Evolutionary conservation across 2,329 filamentous ascomycete genomes (phyloP), one percentile per base, ranked within the genome.

Genomic region (Epichloe gansuensis): DNA sequence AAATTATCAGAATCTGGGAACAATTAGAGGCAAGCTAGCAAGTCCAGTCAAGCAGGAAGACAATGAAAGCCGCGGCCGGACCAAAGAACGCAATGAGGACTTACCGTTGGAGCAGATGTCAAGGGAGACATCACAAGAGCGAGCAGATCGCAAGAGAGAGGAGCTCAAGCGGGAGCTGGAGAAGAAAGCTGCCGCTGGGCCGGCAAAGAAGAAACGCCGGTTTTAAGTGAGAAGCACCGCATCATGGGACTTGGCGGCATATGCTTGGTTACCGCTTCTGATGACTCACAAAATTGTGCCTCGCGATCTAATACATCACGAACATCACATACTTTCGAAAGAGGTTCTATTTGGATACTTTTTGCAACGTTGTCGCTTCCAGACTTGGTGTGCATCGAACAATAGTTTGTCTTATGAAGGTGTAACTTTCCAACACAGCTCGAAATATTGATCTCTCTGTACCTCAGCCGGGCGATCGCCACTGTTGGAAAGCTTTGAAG

Each of bases 191-290:
- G 68, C 72, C 0, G 71, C 70, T 17, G 73, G 72, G 1, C 77
- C 77, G 4, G 68, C 66, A 6, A 77, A 73, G 62, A 81, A 81
- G 67, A 80, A 78, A 64, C 68, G 77, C 43, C 75, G 70, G 49
- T 80, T 80, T 55, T 81, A 61, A 25, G 3, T 9, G 12, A 21
- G 17, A n/a, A 8, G 6, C 38, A 36, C 9, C 21, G 35, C 5
- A 21, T 36, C 15, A n/a, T 13, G 21, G 40, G 23, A 15, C 21
- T 17, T 8, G 27, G 36, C 12, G 2, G 34, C 31, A 21, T 8
- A 35, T 31, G 9, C 4, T 2, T 31, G 31, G 31, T 4, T 11
- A 11, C 31, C 31, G 31, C 31, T 4, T 11, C 9, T 31, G 31
- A 31, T 31, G 31, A 6, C 23, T 38, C 6, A 1, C 15, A 39